These are phyloP conservation scores for Nicotiana obtusifolia DNA, from an alignment of 257 asterid genomes.

Conservation along the genomic window DNA sequence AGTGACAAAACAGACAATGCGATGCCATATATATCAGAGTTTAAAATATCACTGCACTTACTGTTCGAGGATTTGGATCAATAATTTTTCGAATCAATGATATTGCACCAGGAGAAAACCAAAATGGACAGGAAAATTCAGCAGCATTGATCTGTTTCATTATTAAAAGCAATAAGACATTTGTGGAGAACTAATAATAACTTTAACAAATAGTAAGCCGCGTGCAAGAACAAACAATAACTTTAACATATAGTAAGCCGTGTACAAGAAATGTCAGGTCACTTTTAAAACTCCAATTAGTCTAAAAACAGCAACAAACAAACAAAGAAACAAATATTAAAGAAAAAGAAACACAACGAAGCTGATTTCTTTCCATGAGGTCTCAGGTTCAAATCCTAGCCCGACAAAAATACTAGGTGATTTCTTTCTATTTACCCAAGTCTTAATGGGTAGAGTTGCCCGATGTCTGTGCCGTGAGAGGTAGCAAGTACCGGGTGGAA, in stretches of 20 bases:
- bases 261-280: neutral
- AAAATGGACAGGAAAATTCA: slow-evolving; percentile 73
- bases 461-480: too few relatives aligned
- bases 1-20: neutral
- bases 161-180: slow-evolving; percentile 15
- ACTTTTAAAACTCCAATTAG: neutral
- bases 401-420: too few relatives aligned
- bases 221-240: neutral
- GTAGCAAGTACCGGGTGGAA: too few relatives aligned
- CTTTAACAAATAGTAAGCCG: neutral
- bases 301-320: neutral
- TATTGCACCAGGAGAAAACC: slow-evolving; percentile 75
- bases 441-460: too few relatives aligned
- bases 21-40: neutral
- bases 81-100: slow-evolving; percentile 69
- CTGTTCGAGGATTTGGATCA: slow-evolving; percentile 79
- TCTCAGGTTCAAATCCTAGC: too few relatives aligned
- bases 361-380: too few relatives aligned
- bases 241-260: neutral
- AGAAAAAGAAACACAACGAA: neutral
- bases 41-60: slow-evolving; percentile 31
- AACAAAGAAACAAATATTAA: neutral
- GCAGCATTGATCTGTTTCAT: slow-evolving; percentile 71
- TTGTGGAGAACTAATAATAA: neutral
- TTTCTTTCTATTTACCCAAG: too few relatives aligned